Percentiles rank a stretch among this genome's conserved stretches.
These are phyloP conservation scores for Endotrypanum monterogeii DNA, from an alignment of 208 protist genomes.

Conservation along the genomic window DNA sequence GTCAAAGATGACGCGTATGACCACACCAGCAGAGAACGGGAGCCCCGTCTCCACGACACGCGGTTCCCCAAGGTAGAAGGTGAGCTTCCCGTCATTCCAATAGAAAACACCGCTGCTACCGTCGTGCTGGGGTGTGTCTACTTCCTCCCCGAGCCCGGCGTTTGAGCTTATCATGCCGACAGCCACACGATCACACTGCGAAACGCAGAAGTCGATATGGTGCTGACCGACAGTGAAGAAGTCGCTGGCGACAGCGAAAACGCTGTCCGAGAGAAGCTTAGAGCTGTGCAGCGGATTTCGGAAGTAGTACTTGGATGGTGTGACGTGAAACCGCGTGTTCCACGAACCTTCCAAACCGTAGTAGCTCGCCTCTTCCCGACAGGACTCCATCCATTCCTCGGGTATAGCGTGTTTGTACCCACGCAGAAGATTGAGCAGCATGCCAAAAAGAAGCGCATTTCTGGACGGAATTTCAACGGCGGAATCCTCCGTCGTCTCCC, in stretches of 20 bases:
- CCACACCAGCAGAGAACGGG: conserved; percentile 28
- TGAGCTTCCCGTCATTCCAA: conserved; percentile 70
- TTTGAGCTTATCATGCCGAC: conserved; percentile 46
- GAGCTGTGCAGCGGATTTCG: conserved; percentile 34
- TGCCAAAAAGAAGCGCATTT: conserved; percentile 42
- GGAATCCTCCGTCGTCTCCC: neutral
- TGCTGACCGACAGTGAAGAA: conserved; percentile 44
- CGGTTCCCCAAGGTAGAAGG: conserved; percentile 43
- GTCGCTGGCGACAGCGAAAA: conserved; percentile 52
- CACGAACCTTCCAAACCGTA: conserved; percentile 60
- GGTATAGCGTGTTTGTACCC: conserved; percentile 56
- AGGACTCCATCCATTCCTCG: conserved; percentile 40
- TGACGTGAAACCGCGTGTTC: conserved; percentile 26
- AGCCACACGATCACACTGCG: conserved; percentile 52
- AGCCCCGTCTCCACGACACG: conserved; percentile 40
- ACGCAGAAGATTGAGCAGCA: conserved; percentile 68
- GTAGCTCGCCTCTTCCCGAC: conserved; percentile 46
- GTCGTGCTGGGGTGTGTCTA: conserved; percentile 7
- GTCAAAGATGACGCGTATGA: conserved; percentile 57
- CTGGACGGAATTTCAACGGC: conserved; percentile 39
- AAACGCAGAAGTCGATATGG: conserved; percentile 50
- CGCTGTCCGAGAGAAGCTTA: conserved; percentile 42
- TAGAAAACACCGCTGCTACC: conserved; percentile 45
- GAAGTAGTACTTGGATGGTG: conserved; percentile 28
- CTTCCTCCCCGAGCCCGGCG: conserved; percentile 6